A percentile compares a stretch with the other conserved stretches of the same genome.
phyloP scores from a whole-genome alignment of 495 filamentous ascomycete genomes.

The Aspergillus saccharolyticus region DNA sequence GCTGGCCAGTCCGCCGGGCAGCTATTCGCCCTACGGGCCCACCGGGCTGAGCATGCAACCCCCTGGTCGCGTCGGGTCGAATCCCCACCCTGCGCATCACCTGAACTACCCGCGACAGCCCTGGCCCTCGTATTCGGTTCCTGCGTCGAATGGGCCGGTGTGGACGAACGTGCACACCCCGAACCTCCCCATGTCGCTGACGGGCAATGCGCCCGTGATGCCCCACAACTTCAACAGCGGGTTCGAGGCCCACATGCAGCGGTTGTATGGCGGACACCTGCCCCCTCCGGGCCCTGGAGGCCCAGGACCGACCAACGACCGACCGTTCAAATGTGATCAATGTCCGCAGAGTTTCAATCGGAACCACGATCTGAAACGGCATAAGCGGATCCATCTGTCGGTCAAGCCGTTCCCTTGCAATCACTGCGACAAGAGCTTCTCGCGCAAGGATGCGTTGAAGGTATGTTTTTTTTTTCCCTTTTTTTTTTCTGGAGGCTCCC shows the following conservation, averaged over 20 bases:
- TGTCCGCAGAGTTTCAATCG: conserved; percentile 93
- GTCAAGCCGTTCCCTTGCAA: conserved; percentile 93
- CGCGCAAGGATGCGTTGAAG: conserved; percentile 94
- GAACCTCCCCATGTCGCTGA: conserved; percentile 59
- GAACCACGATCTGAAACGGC: conserved; percentile 94
- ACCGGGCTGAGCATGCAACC: conserved; percentile 55
- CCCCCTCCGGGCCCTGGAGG: conserved; percentile 31
- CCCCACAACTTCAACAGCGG: conserved; percentile 53
- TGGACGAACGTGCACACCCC: conserved; percentile 75
- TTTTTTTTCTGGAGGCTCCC: conserved; percentile 17
- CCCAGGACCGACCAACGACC: conserved; percentile 57
- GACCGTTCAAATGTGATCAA: conserved; percentile 91
- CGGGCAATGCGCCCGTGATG: conserved; percentile 51
- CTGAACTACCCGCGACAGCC: conserved; percentile 46
- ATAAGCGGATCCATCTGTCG: conserved; percentile 90
- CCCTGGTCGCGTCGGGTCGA: conserved; percentile 50
- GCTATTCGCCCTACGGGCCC: conserved; percentile 53
- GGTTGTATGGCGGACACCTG: conserved; percentile 48
- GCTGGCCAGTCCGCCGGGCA: conserved; percentile 60
- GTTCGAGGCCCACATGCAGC: conserved; percentile 50
- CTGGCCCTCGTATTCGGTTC: conserved; percentile 52
- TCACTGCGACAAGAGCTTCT: conserved; percentile 95
- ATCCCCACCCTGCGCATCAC: conserved; percentile 44
- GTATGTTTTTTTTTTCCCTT: conserved; percentile 38
- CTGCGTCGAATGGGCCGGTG: conserved; percentile 63